Conservation (phyloP, 2,329 filamentous ascomycete genomes). For the Colletotrichum cuscutae region DNA sequence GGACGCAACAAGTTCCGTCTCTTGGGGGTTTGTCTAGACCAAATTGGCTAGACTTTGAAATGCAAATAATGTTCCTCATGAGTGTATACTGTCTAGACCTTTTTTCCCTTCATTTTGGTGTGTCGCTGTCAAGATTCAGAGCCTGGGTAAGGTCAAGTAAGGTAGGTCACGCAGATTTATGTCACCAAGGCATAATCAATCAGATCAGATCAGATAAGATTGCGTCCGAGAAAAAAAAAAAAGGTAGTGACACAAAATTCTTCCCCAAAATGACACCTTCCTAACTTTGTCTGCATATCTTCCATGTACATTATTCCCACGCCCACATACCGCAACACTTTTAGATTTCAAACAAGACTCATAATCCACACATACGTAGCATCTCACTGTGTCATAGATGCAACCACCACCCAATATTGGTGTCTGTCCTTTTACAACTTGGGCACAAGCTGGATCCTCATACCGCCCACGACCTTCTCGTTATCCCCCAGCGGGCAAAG, state of each 20-base stretch:
- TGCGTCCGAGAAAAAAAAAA: no score
- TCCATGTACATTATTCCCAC: not conserved
- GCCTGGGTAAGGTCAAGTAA: no score
- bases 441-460: constrained; percentile 62
- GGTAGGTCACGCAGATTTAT: not conserved
- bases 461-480: constrained; percentile 65
- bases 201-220: not conserved
- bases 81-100: not conserved
- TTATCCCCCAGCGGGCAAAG: constrained; percentile 68
- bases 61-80: constrained; percentile 6
- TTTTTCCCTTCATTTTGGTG: no score
- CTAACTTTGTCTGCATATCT: not conserved
- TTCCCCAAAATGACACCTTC: not conserved
- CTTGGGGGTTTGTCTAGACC: constrained; percentile 9
- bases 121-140: no score
- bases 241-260: not conserved
- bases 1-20: not conserved
- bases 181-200: not conserved
- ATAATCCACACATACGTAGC: not conserved
- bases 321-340: not conserved
- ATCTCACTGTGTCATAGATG: no score
- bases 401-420: no score
- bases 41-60: constrained; percentile 14
- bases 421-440: constrained; percentile 54
- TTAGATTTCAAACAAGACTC: not conserved